Base-by-base conservation (phyloP, 345 rosid species). In the Salix dunnii region DNA sequence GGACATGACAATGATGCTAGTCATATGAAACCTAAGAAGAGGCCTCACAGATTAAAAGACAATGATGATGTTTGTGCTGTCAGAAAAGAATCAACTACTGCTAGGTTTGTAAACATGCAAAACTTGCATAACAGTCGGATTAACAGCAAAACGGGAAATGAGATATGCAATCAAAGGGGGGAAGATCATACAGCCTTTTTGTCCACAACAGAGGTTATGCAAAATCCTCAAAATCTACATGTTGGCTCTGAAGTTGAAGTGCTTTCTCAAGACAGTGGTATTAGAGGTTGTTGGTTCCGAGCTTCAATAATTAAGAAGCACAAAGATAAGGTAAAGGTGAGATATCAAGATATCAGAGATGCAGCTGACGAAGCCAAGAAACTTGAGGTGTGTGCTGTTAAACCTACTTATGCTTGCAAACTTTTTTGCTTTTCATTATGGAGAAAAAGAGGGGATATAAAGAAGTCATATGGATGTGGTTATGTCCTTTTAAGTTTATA, bases 281-380 rank as follows among this genome's bases (percentile, higher is more conserved):
- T 94, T 63, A 87, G 89, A 78, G 98, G 97, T 16, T 94, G 97
- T 78, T 94, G 97, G 98, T 87, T 89, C 81, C 89, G 85, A 80
- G 97, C 92, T 36, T 77, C 49, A 79, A 80, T 94, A 73, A 78
- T 94, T 74, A 90, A 89, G 84, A 84, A 78, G 67, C 81, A 80
- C 81, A 89, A 91, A 71, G 82, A 86, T 78, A 94, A 86, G 85
- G 89, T 89, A 75, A 94, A 92, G 89, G 96, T 94, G 83, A 91
- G 84, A 65, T 94, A 94, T 81, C 86, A 83, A 77, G 93, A 92
- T 80, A 72, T 92, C 75, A 82, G 72, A 28, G 97, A 90, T 84
- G 93, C 91, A 25, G 86, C 43, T 21, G 91, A 91, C 83, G 94
- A 91, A 85, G 68, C 90, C 62, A 88, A 89, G 33, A 83, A 87